phyloP scores from a whole-genome alignment of 495 filamentous ascomycete genomes.

The Trichoderma parareesei region DNA sequence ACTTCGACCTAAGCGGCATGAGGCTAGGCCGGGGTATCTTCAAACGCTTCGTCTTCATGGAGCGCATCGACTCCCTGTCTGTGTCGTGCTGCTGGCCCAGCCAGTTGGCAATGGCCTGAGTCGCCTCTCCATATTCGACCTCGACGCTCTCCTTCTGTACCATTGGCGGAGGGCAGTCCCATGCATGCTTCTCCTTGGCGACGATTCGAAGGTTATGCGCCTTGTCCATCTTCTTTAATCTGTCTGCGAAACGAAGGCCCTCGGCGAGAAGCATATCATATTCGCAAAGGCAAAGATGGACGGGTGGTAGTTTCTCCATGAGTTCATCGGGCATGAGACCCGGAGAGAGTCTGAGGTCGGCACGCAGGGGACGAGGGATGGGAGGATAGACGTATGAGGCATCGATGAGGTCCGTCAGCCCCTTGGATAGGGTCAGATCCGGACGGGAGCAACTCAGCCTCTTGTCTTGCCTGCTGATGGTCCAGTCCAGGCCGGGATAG shows the following conservation, averaged over 20 bases:
- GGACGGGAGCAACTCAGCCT: slow-evolving; percentile 53
- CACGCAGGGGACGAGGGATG: slow-evolving; percentile 19
- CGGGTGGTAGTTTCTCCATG: slow-evolving; percentile 35
- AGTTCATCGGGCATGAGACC: slow-evolving; percentile 30
- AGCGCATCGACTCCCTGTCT: slow-evolving; percentile 7
- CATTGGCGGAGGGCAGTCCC: slow-evolving; percentile 61
- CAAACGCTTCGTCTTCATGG: slow-evolving; percentile 11
- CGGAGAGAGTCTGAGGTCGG: slow-evolving; percentile 32
- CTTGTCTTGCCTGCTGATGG: slow-evolving; percentile 63
- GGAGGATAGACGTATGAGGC: slow-evolving; percentile 62
- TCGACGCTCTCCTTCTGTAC: slow-evolving; percentile 16
- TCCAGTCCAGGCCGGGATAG: slow-evolving; percentile 84
- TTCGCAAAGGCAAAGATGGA: slow-evolving; percentile 62
- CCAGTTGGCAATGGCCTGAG: slow-evolving; percentile 16
- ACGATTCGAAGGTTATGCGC: slow-evolving; percentile 53
- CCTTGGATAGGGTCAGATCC: slow-evolving; percentile 61
- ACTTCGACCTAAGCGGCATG: not conserved
- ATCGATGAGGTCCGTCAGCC: slow-evolving; percentile 82
- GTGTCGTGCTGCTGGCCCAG: slow-evolving; percentile 9
- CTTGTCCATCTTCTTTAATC: slow-evolving; percentile 51
- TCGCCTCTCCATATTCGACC: slow-evolving; percentile 17
- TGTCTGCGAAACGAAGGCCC: slow-evolving; percentile 56
- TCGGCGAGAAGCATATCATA: slow-evolving; percentile 86
- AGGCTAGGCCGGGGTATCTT: not conserved
- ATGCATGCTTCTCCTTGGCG: slow-evolving; percentile 57